These are phyloP conservation scores for sweet orange (Citrus sinensis) DNA, from an alignment of 345 rosid genomes.

Conservation along the genomic window DNA sequence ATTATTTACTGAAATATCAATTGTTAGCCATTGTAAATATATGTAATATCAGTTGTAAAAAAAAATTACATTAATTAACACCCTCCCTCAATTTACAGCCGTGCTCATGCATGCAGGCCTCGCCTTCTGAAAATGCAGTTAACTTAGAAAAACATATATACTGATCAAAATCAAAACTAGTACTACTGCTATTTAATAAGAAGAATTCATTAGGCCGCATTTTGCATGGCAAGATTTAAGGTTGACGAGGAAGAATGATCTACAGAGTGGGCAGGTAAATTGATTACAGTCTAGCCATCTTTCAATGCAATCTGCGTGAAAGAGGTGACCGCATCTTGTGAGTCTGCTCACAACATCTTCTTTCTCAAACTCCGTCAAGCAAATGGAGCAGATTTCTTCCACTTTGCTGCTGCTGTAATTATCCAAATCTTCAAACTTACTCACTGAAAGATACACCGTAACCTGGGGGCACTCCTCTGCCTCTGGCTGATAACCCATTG, in stretches of 20 bases:
- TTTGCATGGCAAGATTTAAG: background rate
- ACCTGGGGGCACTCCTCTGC: conserved; percentile 1
- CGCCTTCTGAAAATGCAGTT: background rate
- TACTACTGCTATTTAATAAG: background rate
- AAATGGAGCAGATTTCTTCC: conserved; percentile 52
- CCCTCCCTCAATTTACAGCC: background rate
- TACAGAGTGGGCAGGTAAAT: conserved; percentile 80
- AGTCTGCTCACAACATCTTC: conserved; percentile 54
- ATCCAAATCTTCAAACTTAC: conserved; percentile 35
- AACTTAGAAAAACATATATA: no score
- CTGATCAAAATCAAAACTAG: background rate
- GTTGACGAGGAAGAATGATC: conserved; percentile 40
- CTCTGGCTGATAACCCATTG: conserved; percentile 7
- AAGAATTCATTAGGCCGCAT: background rate
- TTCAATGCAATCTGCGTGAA: conserved; percentile 60
- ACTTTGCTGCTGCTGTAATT: background rate
- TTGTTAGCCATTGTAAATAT: no score
- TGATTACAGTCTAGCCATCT: conserved; percentile 53
- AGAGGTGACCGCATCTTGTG: conserved; percentile 56
- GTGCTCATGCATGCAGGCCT: background rate
- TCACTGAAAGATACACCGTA: conserved; percentile 22
- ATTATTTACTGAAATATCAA: no score
- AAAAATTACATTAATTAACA: background rate
- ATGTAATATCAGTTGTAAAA: no score
- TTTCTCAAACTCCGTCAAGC: conserved; percentile 50